Conservation (phyloP, 495 filamentous ascomycete genomes). For the Amniculicola lignicola region DNA sequence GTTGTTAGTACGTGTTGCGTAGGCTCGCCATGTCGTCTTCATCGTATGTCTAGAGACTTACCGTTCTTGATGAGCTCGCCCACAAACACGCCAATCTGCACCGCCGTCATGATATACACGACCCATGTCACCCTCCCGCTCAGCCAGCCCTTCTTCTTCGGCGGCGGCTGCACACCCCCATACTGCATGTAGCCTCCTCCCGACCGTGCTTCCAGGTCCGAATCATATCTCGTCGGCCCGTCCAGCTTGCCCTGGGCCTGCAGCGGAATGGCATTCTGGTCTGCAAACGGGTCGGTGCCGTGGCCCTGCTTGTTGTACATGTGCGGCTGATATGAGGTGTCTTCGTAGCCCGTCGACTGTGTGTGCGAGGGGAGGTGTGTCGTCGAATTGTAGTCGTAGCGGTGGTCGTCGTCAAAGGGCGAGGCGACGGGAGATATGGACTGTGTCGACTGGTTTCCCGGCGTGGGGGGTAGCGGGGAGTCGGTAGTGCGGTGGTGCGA, state of each 20-base stretch:
- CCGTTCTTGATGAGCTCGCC: slow-evolving; percentile 80
- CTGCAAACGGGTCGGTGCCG: slow-evolving; percentile 47
- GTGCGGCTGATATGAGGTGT: slow-evolving; percentile 52
- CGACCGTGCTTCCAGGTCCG: slow-evolving; percentile 37
- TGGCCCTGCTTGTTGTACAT: background rate
- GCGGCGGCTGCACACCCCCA: background rate
- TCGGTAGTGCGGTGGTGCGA: slow-evolving; percentile 37
- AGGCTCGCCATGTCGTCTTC: background rate
- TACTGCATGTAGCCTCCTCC: slow-evolving; percentile 45
- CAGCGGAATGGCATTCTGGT: slow-evolving; percentile 66
- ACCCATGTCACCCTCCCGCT: slow-evolving; percentile 71
- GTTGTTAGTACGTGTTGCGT: slow-evolving; percentile 47
- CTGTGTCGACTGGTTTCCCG: slow-evolving; percentile 22
- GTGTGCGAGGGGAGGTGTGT: slow-evolving; percentile 43
- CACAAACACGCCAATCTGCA: slow-evolving; percentile 86
- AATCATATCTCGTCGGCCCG: slow-evolving; percentile 29
- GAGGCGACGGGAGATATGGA: slow-evolving; percentile 30
- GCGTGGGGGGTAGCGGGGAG: slow-evolving; percentile 47
- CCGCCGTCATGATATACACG: slow-evolving; percentile 71
- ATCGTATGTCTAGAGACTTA: slow-evolving; percentile 44
- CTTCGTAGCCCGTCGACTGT: slow-evolving; percentile 3
- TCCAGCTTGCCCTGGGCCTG: slow-evolving; percentile 40
- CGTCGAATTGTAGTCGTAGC: slow-evolving; percentile 52
- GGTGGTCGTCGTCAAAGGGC: slow-evolving; percentile 56
- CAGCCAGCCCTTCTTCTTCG: slow-evolving; percentile 53